phyloP scores from a whole-genome alignment of 148 eudicot species.

The Fallopia convolvulus region DNA sequence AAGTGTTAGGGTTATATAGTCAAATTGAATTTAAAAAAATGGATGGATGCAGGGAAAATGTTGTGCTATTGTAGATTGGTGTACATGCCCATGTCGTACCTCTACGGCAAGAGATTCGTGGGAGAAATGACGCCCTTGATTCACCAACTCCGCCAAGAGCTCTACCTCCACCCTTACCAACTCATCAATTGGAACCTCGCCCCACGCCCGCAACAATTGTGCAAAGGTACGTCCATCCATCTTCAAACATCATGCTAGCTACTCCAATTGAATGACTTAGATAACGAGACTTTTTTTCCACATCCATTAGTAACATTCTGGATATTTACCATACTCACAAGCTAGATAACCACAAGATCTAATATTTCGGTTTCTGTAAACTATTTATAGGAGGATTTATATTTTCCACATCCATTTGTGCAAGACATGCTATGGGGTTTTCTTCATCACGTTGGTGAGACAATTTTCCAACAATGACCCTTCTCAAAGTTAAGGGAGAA shows the following conservation, averaged over 20 bases:
- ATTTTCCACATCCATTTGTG: constrained; percentile 33
- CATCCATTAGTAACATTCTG: no score
- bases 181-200: constrained; percentile 42
- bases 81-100: constrained; percentile 66
- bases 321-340: not conserved
- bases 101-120: constrained; percentile 62
- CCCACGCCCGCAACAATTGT: constrained; percentile 47
- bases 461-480: constrained; percentile 36
- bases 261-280: no score
- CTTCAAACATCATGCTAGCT: no score
- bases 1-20: no score
- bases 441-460: constrained; percentile 37
- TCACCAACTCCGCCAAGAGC: constrained; percentile 35
- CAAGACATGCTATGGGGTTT: constrained; percentile 46
- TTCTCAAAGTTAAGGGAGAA: constrained; percentile 29
- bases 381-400: constrained; percentile 37
- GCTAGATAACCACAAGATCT: no score
- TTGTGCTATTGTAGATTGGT: constrained; percentile 53
- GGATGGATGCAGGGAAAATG: constrained; percentile 42
- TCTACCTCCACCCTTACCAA: constrained; percentile 33
- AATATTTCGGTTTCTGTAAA: no score
- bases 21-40: not conserved
- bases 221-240: constrained; percentile 47
- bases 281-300: no score
- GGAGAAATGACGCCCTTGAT: constrained; percentile 38